Base-by-base conservation (phyloP, 2,329 filamentous ascomycete genomes). In the Pseudogymnoascus sp. region DNA sequence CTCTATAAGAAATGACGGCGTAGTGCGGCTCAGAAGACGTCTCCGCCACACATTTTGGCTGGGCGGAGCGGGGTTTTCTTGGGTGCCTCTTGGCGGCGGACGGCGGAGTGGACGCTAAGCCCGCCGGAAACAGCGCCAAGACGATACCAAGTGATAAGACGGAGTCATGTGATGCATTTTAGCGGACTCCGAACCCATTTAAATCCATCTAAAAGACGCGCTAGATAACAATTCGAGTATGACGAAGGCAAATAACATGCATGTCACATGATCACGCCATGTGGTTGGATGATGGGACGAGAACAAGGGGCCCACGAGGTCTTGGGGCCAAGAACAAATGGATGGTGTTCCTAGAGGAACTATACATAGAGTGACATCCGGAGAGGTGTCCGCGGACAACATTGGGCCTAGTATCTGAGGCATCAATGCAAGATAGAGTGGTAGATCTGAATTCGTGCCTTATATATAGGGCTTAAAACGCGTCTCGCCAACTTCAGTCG, bases 61-160 rank as follows among this genome's bases (percentile, higher is more conserved):
- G 22, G 43, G 43, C 43, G 43, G 43, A 50, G 43, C 20, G 43
- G 43, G 43, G 43, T 30, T 50, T 30, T 50, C 43, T 50, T 50
- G 43, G 43, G 22, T 22, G 4, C 15, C 6, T 30, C 43, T 50
- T 50, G 43, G 43, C 43, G 2, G 43, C 43, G 43, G 43, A 30
- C 22, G 43, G 43, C 43, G 43, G 43, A 50, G 43, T 50, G 43
- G 43, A 50, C 22, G 43, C 43, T 50, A 50, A 50, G 7, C 43
- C 25, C 43, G 22, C 25, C 25, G 43, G 14, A 50, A 50, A 50
- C 43, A 50, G 43, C 25, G 43, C 43, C 43, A 50, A 50, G 43
- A 50, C 25, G 30, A 25, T n/a, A 25, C 43, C 43, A 50, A 50
- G 43, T 30, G 43, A 50, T 50, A 50, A 50, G 43, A 50, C n/a